phyloP scores from a whole-genome alignment of 305 asterid species.

The Fraxinus greggii region DNA sequence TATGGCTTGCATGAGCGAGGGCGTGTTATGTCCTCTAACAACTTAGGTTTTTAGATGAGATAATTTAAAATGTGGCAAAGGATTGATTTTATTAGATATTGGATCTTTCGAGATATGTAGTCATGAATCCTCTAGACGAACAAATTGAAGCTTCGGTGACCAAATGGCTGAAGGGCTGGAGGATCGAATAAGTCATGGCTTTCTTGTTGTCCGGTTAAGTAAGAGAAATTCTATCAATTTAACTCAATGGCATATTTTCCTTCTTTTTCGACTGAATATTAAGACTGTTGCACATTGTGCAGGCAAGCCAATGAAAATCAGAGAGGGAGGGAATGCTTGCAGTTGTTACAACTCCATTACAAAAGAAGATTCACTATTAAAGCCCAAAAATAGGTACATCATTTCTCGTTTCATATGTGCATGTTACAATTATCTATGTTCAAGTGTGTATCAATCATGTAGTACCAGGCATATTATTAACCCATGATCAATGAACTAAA shows the following conservation, averaged over 20 bases:
- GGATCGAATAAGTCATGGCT: not conserved
- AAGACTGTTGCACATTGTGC: not conserved
- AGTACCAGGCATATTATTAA: not conserved
- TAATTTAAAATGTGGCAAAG: not conserved
- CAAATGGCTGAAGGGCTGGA: not conserved
- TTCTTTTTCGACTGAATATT: not conserved
- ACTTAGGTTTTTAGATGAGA: not conserved
- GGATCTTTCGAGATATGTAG: not conserved
- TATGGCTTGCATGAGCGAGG: not conserved
- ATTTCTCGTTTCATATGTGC: not conserved
- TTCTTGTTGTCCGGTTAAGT: not conserved
- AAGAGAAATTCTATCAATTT: not conserved
- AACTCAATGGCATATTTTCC: not conserved
- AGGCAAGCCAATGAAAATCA: not conserved
- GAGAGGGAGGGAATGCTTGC: not conserved
- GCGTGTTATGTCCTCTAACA: not conserved
- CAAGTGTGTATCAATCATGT: not conserved
- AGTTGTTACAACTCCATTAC: not conserved
- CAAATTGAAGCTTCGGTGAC: not conserved
- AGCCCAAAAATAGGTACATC: not conserved
- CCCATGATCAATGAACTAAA: not conserved
- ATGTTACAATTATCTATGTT: not conserved
- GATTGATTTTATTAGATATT: not conserved
- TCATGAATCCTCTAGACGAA: not conserved
- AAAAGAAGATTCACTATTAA: not conserved